Percentiles rank a stretch among this genome's conserved stretches.
These are phyloP conservation scores for Talaromyces liani DNA, from an alignment of 495 filamentous ascomycete species.

Conservation along the genomic window DNA sequence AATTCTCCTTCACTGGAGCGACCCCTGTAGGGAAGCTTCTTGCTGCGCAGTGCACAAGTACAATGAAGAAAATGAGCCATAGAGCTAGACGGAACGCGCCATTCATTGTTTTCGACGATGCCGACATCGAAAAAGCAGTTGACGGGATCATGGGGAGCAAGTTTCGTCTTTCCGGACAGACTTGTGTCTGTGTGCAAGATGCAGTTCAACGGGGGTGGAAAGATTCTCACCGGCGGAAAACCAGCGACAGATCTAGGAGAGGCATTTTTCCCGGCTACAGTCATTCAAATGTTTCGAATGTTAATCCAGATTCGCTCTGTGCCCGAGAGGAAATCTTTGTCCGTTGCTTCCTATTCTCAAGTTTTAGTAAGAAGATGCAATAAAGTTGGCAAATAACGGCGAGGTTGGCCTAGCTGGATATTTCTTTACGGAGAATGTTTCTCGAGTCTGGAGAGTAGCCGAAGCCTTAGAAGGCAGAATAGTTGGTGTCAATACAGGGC, in stretches of 20 bases:
- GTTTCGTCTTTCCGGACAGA: conserved; percentile 84
- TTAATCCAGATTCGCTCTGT: conserved; percentile 72
- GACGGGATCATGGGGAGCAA: conserved; percentile 69
- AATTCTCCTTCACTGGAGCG: conserved; percentile 85
- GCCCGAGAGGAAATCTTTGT: conserved; percentile 79
- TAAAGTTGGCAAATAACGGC: conserved; percentile 66
- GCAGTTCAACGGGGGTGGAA: conserved; percentile 66
- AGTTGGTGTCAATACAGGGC: conserved; percentile 79
- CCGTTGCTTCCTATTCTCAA: conserved; percentile 78
- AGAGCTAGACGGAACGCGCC: conserved; percentile 85
- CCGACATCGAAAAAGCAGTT: conserved; percentile 68
- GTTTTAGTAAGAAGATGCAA: conserved; percentile 79
- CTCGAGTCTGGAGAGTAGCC: conserved; percentile 66
- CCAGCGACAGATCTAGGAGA: conserved; percentile 54
- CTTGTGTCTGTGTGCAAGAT: conserved; percentile 79
- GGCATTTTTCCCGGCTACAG: conserved; percentile 78
- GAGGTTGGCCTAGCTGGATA: conserved; percentile 82
- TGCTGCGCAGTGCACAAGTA: conserved; percentile 73
- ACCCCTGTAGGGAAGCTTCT: conserved; percentile 82
- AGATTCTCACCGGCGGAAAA: conserved; percentile 63
- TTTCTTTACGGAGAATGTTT: conserved; percentile 67
- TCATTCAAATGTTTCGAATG: conserved; percentile 72
- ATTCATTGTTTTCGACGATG: conserved; percentile 89
- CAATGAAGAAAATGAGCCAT: conserved; percentile 81
- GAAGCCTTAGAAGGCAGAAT: conserved; percentile 86